phyloP scores from a whole-genome alignment of 164 flowering plant genomes.

The Nymphaea colorata region DNA sequence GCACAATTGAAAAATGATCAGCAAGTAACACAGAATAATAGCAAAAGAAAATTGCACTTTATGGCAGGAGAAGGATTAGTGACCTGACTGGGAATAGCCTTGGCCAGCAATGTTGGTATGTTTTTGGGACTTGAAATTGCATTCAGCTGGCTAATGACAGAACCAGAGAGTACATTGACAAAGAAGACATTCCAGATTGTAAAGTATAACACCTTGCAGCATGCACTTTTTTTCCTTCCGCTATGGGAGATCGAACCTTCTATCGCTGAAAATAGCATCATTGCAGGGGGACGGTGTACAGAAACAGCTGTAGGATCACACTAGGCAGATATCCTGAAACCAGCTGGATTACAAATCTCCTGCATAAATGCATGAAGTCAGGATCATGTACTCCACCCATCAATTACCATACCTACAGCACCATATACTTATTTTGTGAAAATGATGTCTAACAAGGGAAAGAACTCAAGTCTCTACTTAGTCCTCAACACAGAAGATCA shows the following conservation, averaged over 20 bases:
- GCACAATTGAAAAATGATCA: too few species aligned
- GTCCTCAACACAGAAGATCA: neutral
- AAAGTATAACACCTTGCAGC: slow-evolving; percentile 69
- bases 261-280: slow-evolving; percentile 71
- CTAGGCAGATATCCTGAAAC: slow-evolving; percentile 94
- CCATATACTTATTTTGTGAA: too few species aligned
- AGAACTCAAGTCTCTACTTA: neutral
- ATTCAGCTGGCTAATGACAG: slow-evolving; percentile 43
- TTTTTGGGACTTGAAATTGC: slow-evolving; percentile 45
- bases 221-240: slow-evolving; percentile 81
- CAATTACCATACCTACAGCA: neutral
- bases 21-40: neutral
- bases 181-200: slow-evolving; percentile 92
- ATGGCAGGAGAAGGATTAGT: neutral
- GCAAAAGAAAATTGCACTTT: neutral
- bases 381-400: neutral
- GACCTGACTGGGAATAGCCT: slow-evolving; percentile 67
- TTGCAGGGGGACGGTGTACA: slow-evolving; percentile 67
- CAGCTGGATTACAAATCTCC: slow-evolving; percentile 46
- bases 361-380: slow-evolving; percentile 19
- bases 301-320: slow-evolving; percentile 55
- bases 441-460: neutral
- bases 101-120: slow-evolving; percentile 53
- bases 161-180: slow-evolving; percentile 71
- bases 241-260: slow-evolving; percentile 82